These are phyloP conservation scores for Wickerhamiella azyma DNA, from an alignment of 805 yeast species.

Conservation along the genomic window DNA sequence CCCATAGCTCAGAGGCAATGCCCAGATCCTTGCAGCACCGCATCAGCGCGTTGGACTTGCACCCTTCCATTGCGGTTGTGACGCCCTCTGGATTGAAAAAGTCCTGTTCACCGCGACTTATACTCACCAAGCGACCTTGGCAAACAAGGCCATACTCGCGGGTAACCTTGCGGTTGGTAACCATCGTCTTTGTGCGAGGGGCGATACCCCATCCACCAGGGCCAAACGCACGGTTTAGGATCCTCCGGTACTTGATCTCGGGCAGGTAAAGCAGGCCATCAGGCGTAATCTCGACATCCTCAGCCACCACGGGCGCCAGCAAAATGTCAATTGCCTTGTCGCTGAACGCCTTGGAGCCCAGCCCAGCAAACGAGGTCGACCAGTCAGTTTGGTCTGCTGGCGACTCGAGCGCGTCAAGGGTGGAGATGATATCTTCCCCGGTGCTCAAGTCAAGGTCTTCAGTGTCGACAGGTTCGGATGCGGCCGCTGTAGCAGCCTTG, in stretches of 20 bases:
- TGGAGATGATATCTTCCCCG: conserved; percentile 9
- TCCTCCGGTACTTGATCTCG: conserved; percentile 87
- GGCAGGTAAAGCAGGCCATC: conserved; percentile 88
- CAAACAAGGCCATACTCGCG: conserved; percentile 84
- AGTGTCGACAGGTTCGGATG: background rate
- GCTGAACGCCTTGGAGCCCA: conserved; percentile 68
- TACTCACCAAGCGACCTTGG: conserved; percentile 74
- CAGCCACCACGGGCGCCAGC: conserved; percentile 44
- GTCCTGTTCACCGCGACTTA: conserved; percentile 93
- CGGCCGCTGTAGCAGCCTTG: background rate
- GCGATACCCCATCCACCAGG: conserved; percentile 99
- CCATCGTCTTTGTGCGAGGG: conserved; percentile 73
- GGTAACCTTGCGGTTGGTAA: conserved; percentile 62
- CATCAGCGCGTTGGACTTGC: conserved; percentile 93
- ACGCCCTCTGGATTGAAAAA: conserved; percentile 76
- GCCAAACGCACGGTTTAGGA: conserved; percentile 82
- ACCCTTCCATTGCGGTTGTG: conserved; percentile 94
- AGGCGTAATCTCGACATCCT: conserved; percentile 86
- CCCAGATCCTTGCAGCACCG: conserved; percentile 96
- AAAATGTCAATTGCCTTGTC: conserved; percentile 46
- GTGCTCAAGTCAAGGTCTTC: background rate
- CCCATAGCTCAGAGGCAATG: conserved; percentile 95
- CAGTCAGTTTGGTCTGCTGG: conserved; percentile 36
- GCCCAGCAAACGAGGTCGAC: conserved; percentile 77
- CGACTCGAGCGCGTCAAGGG: conserved; percentile 7